Base-by-base conservation (phyloP, 352 stramenopile species). In the Phytopythium oedochilum region DNA sequence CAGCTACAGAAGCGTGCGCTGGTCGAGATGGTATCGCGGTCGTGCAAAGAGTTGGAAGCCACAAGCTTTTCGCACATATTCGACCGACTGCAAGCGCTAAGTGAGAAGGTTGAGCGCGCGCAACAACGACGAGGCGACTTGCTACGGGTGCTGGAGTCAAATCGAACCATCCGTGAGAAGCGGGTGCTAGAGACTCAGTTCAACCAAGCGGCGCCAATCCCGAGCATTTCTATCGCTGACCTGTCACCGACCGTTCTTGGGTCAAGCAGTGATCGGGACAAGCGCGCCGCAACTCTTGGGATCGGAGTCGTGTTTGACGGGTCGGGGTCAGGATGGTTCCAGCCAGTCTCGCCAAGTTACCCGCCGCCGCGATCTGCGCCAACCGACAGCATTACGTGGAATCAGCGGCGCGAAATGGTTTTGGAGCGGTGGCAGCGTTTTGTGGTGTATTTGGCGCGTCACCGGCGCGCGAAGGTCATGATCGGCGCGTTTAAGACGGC, bases 1-100 rank as follows among this genome's bases (percentile, higher is more conserved):
- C 48, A 68, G 28, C 36, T 83, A 29, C 68, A 83, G 40, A 62
- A 64, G 15, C 56, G 68, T 46, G 66, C 69, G 18, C 66, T 83
- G 32, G 59, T 64, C 11, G 68, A 80, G 52, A 78, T 83, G 62
- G 51, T 83, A 0, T 26, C 62, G 25, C 55, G 58, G 7, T 75
- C 50, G 23, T 59, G 77, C 53, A 60, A 68, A 47, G 61, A 71
- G 28, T 56, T 51, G 20, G 26, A 65, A 61, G 63, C 34, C 22
- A 34, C 31, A 1, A 36, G 23, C 44, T 36, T 51, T 8, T 11
- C 25, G 44, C 25, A 51, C 15, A 51, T 36, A 10, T 51, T 47
- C 20, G 23, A 31, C 10, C 20, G 23, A 6, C 20, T 47, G 22
- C 20, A 26, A 11, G 40, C 8, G 10, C 22, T 47, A 7, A 47